These are phyloP conservation scores for Tricholomella constricta DNA, from an alignment of 768 basidiomycete genomes.

Conservation along the genomic window DNA sequence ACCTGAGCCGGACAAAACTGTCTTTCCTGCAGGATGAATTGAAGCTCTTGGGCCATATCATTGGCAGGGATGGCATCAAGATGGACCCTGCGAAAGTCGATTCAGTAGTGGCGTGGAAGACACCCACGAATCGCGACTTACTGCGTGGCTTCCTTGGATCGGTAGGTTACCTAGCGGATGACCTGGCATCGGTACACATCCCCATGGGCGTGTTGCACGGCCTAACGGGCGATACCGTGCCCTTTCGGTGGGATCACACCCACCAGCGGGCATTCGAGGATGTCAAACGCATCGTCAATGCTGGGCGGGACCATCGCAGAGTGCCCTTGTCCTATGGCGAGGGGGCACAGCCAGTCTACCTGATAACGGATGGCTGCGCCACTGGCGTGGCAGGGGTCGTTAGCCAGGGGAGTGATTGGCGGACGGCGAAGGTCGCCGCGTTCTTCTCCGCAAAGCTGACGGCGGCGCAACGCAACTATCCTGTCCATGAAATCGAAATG, in stretches of 20 bases:
- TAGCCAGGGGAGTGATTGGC: slow-evolving; percentile 30
- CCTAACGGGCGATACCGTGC: slow-evolving; percentile 18
- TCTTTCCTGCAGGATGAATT: slow-evolving; percentile 22
- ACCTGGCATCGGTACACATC: slow-evolving; percentile 23
- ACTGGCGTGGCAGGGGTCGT: slow-evolving; percentile 31
- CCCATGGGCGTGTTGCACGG: slow-evolving; percentile 30
- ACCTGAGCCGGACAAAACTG: slow-evolving; percentile 30
- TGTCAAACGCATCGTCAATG: slow-evolving; percentile 29
- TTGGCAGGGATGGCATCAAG: slow-evolving; percentile 32
- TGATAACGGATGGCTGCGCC: slow-evolving; percentile 33
- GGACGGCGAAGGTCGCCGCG: slow-evolving; percentile 32
- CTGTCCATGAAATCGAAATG: slow-evolving; percentile 41
- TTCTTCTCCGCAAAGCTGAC: slow-evolving; percentile 37
- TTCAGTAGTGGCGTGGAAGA: slow-evolving; percentile 27
- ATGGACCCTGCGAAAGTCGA: slow-evolving; percentile 48
- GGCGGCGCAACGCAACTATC: slow-evolving; percentile 36
- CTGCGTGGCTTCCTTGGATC: slow-evolving; percentile 36
- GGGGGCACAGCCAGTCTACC: slow-evolving; percentile 21
- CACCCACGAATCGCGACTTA: slow-evolving; percentile 26
- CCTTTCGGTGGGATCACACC: slow-evolving; percentile 26
- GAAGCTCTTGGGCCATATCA: slow-evolving; percentile 35
- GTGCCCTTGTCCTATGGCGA: slow-evolving; percentile 21
- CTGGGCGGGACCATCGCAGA: slow-evolving; percentile 18
- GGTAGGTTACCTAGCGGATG: slow-evolving; percentile 35
- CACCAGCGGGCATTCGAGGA: slow-evolving; percentile 34